phyloP scores from a whole-genome alignment of 1,139 yeast genomes.

The Wickerhamiella infanticola region DNA sequence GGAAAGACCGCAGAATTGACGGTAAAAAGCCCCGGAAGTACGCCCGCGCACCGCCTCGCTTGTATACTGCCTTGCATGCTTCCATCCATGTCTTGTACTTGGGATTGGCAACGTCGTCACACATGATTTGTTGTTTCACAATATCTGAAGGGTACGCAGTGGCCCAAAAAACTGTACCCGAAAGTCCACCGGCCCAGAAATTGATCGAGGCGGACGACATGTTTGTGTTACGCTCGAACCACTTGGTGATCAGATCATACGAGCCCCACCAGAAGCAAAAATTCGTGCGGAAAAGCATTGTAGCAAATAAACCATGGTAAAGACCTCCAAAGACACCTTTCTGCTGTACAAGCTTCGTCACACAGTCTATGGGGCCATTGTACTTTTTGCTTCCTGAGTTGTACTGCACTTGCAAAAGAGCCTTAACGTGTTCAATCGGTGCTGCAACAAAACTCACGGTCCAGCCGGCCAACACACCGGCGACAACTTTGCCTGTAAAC shows the following conservation, averaged over 20 bases:
- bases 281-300: slow-evolving; percentile 76
- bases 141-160: slow-evolving; percentile 86
- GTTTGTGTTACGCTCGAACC: slow-evolving; percentile 47
- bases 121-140: slow-evolving; percentile 73
- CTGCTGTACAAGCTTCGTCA: slow-evolving; percentile 30
- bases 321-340: slow-evolving; percentile 64
- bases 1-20: slow-evolving; percentile 47
- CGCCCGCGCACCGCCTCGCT: slow-evolving; percentile 46
- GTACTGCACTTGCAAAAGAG: slow-evolving; percentile 78
- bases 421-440: slow-evolving; percentile 81
- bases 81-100: slow-evolving; percentile 55
- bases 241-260: slow-evolving; percentile 60
- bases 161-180: slow-evolving; percentile 75
- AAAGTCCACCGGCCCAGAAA: slow-evolving; percentile 83
- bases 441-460: slow-evolving; percentile 91
- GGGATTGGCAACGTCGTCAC: slow-evolving; percentile 59
- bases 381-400: slow-evolving; percentile 59
- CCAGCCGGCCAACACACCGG: slow-evolving; percentile 70
- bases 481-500: slow-evolving; percentile 53
- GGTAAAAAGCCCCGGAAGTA: slow-evolving; percentile 71
- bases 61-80: slow-evolving; percentile 57
- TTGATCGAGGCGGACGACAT: slow-evolving; percentile 55
- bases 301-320: slow-evolving; percentile 68
- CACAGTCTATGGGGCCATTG: slow-evolving; percentile 68
- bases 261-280: slow-evolving; percentile 94